These are phyloP conservation scores for Obba rivulosa DNA, from an alignment of 768 basidiomycete species.

Conservation along the genomic window DNA sequence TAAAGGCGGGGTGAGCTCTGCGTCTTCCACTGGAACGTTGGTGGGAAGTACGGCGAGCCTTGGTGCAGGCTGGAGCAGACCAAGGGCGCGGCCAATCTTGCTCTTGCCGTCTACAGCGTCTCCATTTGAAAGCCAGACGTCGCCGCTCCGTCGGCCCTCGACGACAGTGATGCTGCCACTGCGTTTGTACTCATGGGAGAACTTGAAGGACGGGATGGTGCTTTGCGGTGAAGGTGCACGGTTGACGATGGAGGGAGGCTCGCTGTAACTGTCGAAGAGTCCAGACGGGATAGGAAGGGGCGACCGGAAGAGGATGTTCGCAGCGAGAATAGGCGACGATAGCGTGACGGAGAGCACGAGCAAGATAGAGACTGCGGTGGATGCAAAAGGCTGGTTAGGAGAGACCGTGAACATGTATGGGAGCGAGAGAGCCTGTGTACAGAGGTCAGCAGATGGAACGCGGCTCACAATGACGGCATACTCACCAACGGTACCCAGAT, in stretches of 20 bases:
- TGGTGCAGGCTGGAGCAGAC: slow-evolving; percentile 58
- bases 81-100: slow-evolving; percentile 55
- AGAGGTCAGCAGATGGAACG: background rate
- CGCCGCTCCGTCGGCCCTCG: slow-evolving; percentile 65
- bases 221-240: slow-evolving; percentile 41
- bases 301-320: slow-evolving; percentile 55
- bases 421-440: slow-evolving; percentile 47
- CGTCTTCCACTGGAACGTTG: slow-evolving; percentile 39
- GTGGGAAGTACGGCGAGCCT: slow-evolving; percentile 64
- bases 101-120: slow-evolving; percentile 64
- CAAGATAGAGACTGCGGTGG: slow-evolving; percentile 39
- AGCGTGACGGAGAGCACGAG: slow-evolving; percentile 60
- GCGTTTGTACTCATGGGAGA: slow-evolving; percentile 56
- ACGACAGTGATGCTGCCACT: slow-evolving; percentile 61
- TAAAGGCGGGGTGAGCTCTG: slow-evolving; percentile 50
- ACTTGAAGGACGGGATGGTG: slow-evolving; percentile 33
- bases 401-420: slow-evolving; percentile 51
- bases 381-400: slow-evolving; percentile 34
- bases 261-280: slow-evolving; percentile 49
- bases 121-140: slow-evolving; percentile 71
- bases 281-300: slow-evolving; percentile 64
- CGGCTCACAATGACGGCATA: slow-evolving; percentile 2
- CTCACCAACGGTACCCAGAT: slow-evolving; percentile 71
- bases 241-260: slow-evolving; percentile 36
- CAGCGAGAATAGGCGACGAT: slow-evolving; percentile 60